A percentile compares a stretch with the other conserved stretches of the same genome.
Conservation (phyloP, 495 filamentous ascomycete species). For the Neurospora pannonica region DNA sequence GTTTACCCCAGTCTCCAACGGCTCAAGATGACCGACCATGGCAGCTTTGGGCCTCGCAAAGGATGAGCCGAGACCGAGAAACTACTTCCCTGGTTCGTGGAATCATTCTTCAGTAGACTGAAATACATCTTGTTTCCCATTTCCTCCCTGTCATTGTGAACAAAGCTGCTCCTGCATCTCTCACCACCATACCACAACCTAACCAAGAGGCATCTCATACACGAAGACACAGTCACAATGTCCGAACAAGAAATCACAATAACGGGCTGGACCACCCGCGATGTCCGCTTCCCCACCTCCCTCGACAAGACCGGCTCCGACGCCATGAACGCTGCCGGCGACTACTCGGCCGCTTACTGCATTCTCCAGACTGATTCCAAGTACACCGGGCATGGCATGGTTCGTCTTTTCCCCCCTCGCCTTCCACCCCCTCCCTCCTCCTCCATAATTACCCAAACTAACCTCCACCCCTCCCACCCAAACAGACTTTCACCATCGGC, state of each 20-base stretch:
- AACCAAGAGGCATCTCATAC: not conserved
- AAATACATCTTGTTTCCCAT: not conserved
- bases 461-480: no score
- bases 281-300: slow-evolving; percentile 91
- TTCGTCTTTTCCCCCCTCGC: slow-evolving; percentile 27
- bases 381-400: slow-evolving; percentile 79
- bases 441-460: no score
- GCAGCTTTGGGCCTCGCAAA: not conserved
- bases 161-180: not conserved
- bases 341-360: slow-evolving; percentile 90
- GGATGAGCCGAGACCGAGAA: not conserved
- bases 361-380: slow-evolving; percentile 73
- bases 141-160: slow-evolving; percentile 6
- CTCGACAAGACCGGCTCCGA: slow-evolving; percentile 92
- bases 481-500: slow-evolving; percentile 88
- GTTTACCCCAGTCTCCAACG: not conserved
- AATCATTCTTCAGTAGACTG: not conserved
- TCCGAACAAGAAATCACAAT: slow-evolving; percentile 56
- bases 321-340: slow-evolving; percentile 92
- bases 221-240: slow-evolving; percentile 18
- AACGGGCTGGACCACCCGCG: slow-evolving; percentile 67
- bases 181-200: not conserved
- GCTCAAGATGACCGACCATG: not conserved
- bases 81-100: not conserved
- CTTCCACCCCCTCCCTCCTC: not conserved